Conservation (phyloP, 31 red algal genomes). For the Porphyra umbilicalis region DNA sequence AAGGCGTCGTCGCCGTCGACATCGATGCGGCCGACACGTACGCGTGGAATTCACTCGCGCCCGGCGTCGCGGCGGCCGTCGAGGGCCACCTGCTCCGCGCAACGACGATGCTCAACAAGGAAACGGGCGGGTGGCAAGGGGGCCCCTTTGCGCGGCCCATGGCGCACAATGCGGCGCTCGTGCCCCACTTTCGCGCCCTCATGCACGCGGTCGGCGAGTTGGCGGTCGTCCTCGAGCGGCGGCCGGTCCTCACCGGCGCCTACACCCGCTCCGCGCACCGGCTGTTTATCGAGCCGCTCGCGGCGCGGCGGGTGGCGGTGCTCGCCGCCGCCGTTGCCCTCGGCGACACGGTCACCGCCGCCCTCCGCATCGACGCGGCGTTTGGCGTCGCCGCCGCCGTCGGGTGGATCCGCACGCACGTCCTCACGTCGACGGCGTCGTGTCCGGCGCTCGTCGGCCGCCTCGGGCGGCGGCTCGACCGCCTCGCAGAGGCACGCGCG, state of each 20-base stretch:
- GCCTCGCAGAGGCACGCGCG: not conserved
- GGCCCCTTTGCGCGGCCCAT: not conserved
- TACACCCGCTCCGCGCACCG: constrained; percentile 39
- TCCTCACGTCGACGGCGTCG: not conserved
- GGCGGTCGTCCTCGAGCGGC: constrained; percentile 30
- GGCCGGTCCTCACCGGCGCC: constrained; percentile 35
- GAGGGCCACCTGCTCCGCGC: not conserved
- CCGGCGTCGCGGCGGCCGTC: not conserved
- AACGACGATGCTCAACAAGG: not conserved
- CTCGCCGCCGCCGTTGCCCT: not conserved
- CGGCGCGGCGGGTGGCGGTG: not conserved
- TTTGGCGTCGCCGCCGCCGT: not conserved
- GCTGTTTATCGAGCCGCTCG: constrained; percentile 34
- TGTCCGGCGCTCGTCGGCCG: not conserved
- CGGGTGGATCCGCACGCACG: not conserved
- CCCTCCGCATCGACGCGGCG: not conserved
- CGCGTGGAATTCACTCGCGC: not conserved
- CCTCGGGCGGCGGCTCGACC: not conserved
- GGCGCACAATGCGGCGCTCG: not conserved
- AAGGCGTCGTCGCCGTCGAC: not conserved
- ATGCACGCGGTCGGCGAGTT: constrained; percentile 29
- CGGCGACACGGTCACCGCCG: not conserved
- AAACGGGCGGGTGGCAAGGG: not conserved
- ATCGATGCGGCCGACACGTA: not conserved
- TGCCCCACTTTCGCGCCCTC: not conserved